phyloP scores from a whole-genome alignment of 371 early-diverging fungal species.

The Mortierella sp. region DNA sequence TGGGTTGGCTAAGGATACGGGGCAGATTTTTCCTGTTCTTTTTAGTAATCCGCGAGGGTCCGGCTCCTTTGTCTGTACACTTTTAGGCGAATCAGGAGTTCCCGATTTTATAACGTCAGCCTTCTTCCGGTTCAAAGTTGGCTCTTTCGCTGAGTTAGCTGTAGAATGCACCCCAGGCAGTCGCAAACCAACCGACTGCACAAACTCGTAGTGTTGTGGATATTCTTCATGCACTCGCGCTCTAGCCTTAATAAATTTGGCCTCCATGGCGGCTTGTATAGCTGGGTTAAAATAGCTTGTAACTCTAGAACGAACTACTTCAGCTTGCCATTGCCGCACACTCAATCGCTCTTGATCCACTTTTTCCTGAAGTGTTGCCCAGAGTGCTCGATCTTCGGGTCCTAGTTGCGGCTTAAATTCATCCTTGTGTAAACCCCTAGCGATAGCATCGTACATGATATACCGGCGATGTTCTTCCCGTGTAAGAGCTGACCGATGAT shows the following conservation, averaged over 20 bases:
- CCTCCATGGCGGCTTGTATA: slow-evolving; percentile 30
- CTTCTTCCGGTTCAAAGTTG: slow-evolving; percentile 21
- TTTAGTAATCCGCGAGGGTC: slow-evolving; percentile 24
- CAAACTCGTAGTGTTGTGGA: slow-evolving; percentile 47
- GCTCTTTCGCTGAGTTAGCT: slow-evolving; percentile 26
- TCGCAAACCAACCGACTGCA: slow-evolving; percentile 37
- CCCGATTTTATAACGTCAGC: background rate
- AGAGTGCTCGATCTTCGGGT: slow-evolving; percentile 28
- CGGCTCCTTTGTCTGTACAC: background rate
- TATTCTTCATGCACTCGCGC: slow-evolving; percentile 38
- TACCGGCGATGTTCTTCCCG: slow-evolving; percentile 46
- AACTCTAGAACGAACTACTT: slow-evolving; percentile 18
- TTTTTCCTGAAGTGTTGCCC: slow-evolving; percentile 30
- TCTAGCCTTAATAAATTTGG: slow-evolving; percentile 34
- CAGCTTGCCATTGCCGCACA: slow-evolving; percentile 43
- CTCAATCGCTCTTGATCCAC: slow-evolving; percentile 39
- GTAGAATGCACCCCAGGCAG: slow-evolving; percentile 24
- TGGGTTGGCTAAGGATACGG: slow-evolving; percentile 40
- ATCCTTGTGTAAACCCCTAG: slow-evolving; percentile 14
- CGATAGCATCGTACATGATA: slow-evolving; percentile 35
- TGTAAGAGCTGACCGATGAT: slow-evolving; percentile 36
- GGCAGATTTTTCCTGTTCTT: slow-evolving; percentile 42
- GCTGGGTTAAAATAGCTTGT: slow-evolving; percentile 23
- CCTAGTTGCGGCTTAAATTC: slow-evolving; percentile 12
- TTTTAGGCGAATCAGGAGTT: background rate